Evolutionary conservation across 306 rosid species (phyloP), one percentile per base, ranked within the genome.

Genomic region (Vigna hirtella): DNA sequence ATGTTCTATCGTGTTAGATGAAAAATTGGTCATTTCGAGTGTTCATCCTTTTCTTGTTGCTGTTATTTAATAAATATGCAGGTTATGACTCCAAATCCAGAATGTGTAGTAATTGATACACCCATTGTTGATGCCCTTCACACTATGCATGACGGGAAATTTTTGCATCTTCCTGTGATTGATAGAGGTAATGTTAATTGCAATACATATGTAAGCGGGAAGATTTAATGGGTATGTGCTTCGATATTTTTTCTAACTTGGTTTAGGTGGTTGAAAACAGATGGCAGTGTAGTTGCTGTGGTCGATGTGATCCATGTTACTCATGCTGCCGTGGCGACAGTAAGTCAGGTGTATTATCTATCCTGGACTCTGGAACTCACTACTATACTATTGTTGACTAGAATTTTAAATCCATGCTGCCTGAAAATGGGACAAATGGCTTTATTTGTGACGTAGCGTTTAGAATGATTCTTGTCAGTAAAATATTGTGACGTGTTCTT

Each of bases 81-180:
- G 99, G 96, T 96, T 71, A 93, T 96, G 98, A 96, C 99, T 78
- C 97, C 97, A 72, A 91, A 93, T 84, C 99, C 99, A 78, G 93
- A 96, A 82, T 91, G 96, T 61, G 96, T 89, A 9, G 76, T 91
- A 4, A 85, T 89, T 58, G 99, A 96, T 83, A 91, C 97, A 26
- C 90, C 99, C 64, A 96, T 96, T 77, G 98, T 96, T 61, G 94
- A 96, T 79, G 99, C 99, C 59, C 91, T 96, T 83, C 99, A 96
- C 79, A 87, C 88, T 14, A 93, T 96, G 99, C 98, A 96, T 82
- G 97, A 96, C 68, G 98, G 99, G 49, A 96, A 93, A 47, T 96
- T 96, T 82, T 87, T 96, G 85, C 99, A 96, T 82, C 93, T 96
- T 77, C 99, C 99, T 14, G 93, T 96, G 66, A 73, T 93, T 48